A percentile compares a stretch with the other conserved stretches of the same genome.
These are phyloP conservation scores for Hypoxylon sp. DNA, from an alignment of 2,329 filamentous ascomycete genomes.

Conservation along the genomic window DNA sequence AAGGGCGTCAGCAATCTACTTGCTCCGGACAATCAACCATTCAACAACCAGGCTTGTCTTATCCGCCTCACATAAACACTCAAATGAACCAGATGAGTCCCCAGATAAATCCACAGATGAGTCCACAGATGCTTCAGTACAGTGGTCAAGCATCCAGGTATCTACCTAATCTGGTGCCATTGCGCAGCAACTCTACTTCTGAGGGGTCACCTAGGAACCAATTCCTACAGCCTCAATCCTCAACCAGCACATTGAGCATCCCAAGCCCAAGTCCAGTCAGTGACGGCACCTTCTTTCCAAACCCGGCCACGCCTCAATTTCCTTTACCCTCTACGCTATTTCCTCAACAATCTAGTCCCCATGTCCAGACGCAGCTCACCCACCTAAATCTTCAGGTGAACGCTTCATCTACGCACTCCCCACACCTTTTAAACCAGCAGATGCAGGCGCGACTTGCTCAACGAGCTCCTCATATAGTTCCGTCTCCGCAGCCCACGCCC, in stretches of 20 bases:
- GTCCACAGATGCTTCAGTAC: conserved; percentile 17
- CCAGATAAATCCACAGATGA: conserved; percentile 20
- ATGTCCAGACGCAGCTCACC: conserved; percentile 33
- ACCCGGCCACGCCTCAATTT: conserved; percentile 11
- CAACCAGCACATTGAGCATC: conserved; percentile 23
- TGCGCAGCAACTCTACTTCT: conserved; percentile 14
- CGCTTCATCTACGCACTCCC: conserved; percentile 17
- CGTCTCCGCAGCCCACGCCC: conserved; percentile 3
- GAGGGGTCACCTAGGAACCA: conserved; percentile 19
- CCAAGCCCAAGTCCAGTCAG: conserved; percentile 9
- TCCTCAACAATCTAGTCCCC: conserved; percentile 17
- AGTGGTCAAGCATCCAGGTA: conserved; percentile 20
- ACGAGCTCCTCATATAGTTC: conserved; percentile 2
- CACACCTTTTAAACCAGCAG: conserved; percentile 21
- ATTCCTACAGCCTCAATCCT: conserved; percentile 32
- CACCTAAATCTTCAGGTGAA: neutral
- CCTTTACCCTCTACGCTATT: conserved; percentile 13
- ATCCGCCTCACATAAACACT: conserved; percentile 13
- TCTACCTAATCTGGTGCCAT: neutral
- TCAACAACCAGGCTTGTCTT: conserved; percentile 18
- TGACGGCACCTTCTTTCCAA: conserved; percentile 13
- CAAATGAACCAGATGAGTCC: conserved; percentile 8
- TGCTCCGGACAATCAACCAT: conserved; percentile 18
- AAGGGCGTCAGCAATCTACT: conserved; percentile 16
- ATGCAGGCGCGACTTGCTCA: conserved; percentile 22